Conservation (phyloP, 306 rosid species). For the Vigna radiata region DNA sequence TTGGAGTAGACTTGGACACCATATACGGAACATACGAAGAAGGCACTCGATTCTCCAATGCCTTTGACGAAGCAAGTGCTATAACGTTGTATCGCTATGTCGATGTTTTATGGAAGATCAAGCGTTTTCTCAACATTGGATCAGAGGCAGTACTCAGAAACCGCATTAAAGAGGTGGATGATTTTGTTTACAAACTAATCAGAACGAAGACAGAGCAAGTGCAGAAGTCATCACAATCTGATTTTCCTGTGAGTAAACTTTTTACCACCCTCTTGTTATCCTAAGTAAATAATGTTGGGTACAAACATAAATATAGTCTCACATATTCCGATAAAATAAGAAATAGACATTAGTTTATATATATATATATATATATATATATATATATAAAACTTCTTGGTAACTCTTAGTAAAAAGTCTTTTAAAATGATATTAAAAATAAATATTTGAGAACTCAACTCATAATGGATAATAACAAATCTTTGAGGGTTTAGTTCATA, state of each 20-base stretch:
- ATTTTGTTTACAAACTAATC: conserved; percentile 38
- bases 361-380: too few relatives aligned
- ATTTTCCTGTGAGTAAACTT: conserved; percentile 27
- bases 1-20: conserved; percentile 50
- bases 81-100: conserved; percentile 41
- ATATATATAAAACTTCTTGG: too few relatives aligned
- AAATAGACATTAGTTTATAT: too few relatives aligned
- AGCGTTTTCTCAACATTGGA: conserved; percentile 52
- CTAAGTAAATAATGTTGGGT: too few relatives aligned
- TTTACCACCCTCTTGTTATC: neutral
- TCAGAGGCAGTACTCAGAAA: conserved; percentile 50
- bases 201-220: conserved; percentile 35
- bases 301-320: too few relatives aligned
- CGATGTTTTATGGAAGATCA: conserved; percentile 51
- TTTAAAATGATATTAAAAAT: too few relatives aligned
- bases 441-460: too few relatives aligned
- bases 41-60: conserved; percentile 45
- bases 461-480: too few relatives aligned
- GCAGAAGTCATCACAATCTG: conserved; percentile 33
- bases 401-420: too few relatives aligned
- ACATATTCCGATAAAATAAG: too few relatives aligned
- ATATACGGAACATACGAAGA: conserved; percentile 46
- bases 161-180: conserved; percentile 42
- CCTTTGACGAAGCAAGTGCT: conserved; percentile 52
- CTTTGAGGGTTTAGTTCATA: too few relatives aligned